Percentiles rank a stretch among this genome's conserved stretches.
phyloP scores from a whole-genome alignment of 441 rosid species.

The Metrosideros polymorpha region DNA sequence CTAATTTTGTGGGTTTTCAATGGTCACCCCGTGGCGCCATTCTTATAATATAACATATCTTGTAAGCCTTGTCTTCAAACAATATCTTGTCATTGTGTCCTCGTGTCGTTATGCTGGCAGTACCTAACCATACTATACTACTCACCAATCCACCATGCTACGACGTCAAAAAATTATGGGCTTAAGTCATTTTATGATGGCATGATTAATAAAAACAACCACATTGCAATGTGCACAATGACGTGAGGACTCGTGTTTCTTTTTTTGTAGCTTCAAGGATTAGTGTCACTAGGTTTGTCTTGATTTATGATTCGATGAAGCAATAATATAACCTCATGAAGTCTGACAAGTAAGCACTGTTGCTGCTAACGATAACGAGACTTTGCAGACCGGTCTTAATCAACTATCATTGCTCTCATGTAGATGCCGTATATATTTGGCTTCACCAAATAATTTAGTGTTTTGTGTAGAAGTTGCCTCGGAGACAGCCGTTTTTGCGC shows the following conservation, averaged over 20 bases:
- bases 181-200: neutral
- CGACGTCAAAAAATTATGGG: neutral
- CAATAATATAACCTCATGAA: neutral
- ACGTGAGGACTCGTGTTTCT: neutral
- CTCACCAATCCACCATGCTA: neutral
- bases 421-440: neutral
- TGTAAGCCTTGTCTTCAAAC: neutral
- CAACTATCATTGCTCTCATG: neutral
- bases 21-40: neutral
- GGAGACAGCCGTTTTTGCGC: neutral
- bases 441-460: neutral
- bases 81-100: neutral
- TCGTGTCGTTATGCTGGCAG: neutral
- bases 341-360: neutral
- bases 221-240: neutral
- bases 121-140: neutral
- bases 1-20: neutral
- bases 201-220: neutral
- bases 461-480: neutral
- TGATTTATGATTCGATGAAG: neutral
- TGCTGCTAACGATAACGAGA: neutral
- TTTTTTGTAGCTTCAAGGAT: neutral
- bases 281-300: neutral
- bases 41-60: neutral
- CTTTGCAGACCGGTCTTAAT: neutral